Base-by-base conservation (phyloP, 1,284 basidiomycete species). In the Xanthoconium separans region DNA sequence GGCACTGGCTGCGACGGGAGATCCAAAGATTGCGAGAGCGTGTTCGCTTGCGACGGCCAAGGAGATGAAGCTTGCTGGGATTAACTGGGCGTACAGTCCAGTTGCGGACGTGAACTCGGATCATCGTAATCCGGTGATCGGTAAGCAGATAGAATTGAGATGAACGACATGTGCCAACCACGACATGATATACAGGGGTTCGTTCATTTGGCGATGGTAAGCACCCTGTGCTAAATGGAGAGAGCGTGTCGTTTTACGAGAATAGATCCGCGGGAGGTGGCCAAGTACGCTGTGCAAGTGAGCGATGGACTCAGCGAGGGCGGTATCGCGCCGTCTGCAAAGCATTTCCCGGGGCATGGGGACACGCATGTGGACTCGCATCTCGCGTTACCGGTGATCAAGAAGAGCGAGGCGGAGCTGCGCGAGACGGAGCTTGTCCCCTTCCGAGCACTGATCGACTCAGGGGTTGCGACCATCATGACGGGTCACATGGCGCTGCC, bases 281-380 rank as follows among this genome's bases (percentile, higher is more conserved):
- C 76, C 0, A 61, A 65, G 41, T 84, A 77, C 55, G 80, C 77
- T 0, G 57, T 60, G 1, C 80, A 80, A 1, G 81, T 80, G 13
- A 72, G 75, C 42, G 61, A 62, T 2, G 85, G 83, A 1, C 72
- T 85, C 18, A 70, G 73, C 0, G 65, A 73, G 5, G 70, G 73
- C 1, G 78, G 77, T 1, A 68, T 89, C 11, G 84, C 85, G 2
- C 76, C 86, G 0, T 82, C 75, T 29, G 77, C 78, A 3, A 89
- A 88, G 62, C 86, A 88, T 61, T 88, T 88, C 61, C 86, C 85
- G 0, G 86, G 87, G 0, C 86, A 89, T 56, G 87, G 87, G 0
- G 85, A 88, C 53, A 89, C 85, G 0, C 77, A 83, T 51, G 73
- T 86, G 50, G 86, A 89, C 62, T 87, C 85, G 2, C 86, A 88